Conservation (phyloP, 2,329 filamentous ascomycete genomes). For the Cladophialophora yegresii region DNA sequence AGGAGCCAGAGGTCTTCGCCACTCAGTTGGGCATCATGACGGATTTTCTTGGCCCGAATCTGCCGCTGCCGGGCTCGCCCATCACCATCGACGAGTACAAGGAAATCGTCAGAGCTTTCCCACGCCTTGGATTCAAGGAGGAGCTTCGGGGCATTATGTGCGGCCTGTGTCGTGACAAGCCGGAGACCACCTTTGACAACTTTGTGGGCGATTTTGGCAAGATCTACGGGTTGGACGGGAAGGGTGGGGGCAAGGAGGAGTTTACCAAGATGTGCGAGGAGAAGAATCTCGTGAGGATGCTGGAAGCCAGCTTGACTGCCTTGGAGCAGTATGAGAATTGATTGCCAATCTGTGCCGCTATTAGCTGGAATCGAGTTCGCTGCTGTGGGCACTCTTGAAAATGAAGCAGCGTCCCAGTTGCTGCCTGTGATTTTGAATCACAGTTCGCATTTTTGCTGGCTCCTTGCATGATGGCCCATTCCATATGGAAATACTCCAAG, state of each 20-base stretch:
- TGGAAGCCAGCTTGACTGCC: slow-evolving; percentile 19
- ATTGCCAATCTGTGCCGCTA: not conserved
- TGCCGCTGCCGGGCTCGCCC: slow-evolving; percentile 22
- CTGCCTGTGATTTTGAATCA: too few relatives aligned
- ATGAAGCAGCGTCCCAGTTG: not conserved
- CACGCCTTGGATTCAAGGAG: slow-evolving; percentile 41
- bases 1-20: slow-evolving; percentile 34
- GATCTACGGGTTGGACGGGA: slow-evolving; percentile 24
- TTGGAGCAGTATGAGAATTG: slow-evolving; percentile 23
- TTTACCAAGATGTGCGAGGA: slow-evolving; percentile 19
- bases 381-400: not conserved
- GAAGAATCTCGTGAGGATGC: slow-evolving; percentile 2
- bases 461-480: too few relatives aligned
- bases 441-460: too few relatives aligned
- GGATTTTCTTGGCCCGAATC: slow-evolving; percentile 35
- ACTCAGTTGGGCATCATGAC: slow-evolving; percentile 28
- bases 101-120: slow-evolving; percentile 39
- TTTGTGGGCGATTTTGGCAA: slow-evolving; percentile 41
- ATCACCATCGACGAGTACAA: slow-evolving; percentile 42
- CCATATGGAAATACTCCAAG: too few relatives aligned
- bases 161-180: slow-evolving; percentile 43
- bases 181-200: slow-evolving; percentile 43
- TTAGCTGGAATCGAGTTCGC: not conserved
- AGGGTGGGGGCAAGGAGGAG: slow-evolving; percentile 25
- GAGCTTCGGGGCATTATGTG: slow-evolving; percentile 41